Evolutionary conservation across 2,329 filamentous ascomycete genomes (phyloP), one percentile per base, ranked within the genome.

Genomic region (Pseudogymnoascus sp.): DNA sequence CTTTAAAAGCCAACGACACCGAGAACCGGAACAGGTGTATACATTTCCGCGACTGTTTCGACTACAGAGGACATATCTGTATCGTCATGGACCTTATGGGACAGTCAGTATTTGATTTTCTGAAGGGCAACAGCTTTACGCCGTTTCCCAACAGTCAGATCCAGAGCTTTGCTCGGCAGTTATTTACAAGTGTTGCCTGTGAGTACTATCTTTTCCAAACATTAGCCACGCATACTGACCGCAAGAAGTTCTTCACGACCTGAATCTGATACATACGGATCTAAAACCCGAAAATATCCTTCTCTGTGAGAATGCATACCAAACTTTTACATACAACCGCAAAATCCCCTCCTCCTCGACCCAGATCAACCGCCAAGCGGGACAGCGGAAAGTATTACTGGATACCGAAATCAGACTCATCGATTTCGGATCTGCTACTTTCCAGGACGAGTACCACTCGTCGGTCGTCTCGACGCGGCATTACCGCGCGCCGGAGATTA

Each of bases 101-200:
- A 58, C 93, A 97, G 72, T 97, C 93, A 70, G 93, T 99, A 60
- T 99, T 99, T 73, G 94, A 99, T 76, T 99, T 99, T 69, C 81
- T 99, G 58, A 99, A 99, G 78, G 87, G 88, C 71, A 97, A 97
- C 72, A 84, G 85, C 66, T 99, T 99, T 72, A 92, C 96, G 15
- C 94, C 94, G 0, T 99, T 99, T 71, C 94, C 94, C 10, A 97
- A 95, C 79, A 97, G 92, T 67, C 94, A 99, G 75, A 99, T 99
- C 63, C 94, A 97, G 74, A 93, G 85, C 73, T 97, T 99, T 79
- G 94, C 94, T 58, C 86, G 93, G 59, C 94, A 99, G 73, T 80
- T 99, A 13, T 89, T 99, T 65, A 97, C 93, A n/a, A 97, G 93
- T 71, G 95, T 99, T 71, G 94, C 94, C 63, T 99, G 91, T 96